Evolutionary conservation across 805 yeast species (phyloP), one percentile per base, ranked within the genome.

Genomic region (Ogataea corticis): DNA sequence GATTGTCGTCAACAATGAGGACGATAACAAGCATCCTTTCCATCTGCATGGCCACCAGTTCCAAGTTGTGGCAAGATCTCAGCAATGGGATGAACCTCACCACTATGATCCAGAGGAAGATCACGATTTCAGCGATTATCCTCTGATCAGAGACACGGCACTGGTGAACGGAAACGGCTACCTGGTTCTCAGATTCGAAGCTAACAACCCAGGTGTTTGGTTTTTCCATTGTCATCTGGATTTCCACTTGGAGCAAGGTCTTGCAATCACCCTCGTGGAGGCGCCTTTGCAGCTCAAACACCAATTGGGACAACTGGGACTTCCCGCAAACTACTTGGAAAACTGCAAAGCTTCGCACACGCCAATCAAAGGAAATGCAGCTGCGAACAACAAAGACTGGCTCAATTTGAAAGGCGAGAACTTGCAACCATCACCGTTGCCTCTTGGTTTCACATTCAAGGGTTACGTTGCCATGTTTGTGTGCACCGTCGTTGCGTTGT

Each of bases 181-280:
- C 62, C 64, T 82, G 41, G 90, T 83, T 14, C 59, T 82, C 27
- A 72, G 97, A 54, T 88, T 88, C 65, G 76, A 70, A 56, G 89
- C 96, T 11, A 80, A 85, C 58, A 90, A 91, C 58, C 96, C 97
- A 2, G 97, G 97, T 46, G 83, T 89, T 19, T 91, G 97, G 97
- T 79, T 85, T 50, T 86, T 90, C 82, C 97, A 90, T 63, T 90
- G 97, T 67, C 96, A 87, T 61, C 79, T 86, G 44, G 92, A 86
- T 58, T 86, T 90, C 85, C 95, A 86, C 67, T 76, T 86, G 63
- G 84, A 81, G 55, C 94, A 86, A 68, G 95, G 95, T 23, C 72
- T 86, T 44, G 91, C 91, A 7, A 71, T 85, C 41, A 78, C 80
- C 1, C 76, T 86, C 30, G 71, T 86, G 33, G 95, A 86, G 64